Conservation (phyloP, 208 protist genomes). For the Leishmania tarentolae region DNA sequence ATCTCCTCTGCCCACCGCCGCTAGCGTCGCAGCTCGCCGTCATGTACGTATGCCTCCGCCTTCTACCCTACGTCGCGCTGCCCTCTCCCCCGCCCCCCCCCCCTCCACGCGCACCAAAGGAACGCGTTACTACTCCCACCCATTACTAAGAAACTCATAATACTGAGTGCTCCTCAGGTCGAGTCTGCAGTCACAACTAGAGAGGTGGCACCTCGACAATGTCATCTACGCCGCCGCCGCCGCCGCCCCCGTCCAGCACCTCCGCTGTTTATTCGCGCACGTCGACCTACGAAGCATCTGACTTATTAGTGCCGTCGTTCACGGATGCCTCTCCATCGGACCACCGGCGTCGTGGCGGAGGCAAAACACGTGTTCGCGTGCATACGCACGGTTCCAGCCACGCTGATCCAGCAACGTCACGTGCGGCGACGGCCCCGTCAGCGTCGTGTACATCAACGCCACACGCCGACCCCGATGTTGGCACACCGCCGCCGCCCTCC, state of each 20-base stretch:
- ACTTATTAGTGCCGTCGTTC: neutral
- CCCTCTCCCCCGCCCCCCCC: neutral
- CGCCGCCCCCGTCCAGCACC: constrained; percentile 8
- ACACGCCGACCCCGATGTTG: neutral
- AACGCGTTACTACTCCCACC: neutral
- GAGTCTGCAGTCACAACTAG: neutral
- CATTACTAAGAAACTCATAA: neutral
- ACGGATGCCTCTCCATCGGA: neutral
- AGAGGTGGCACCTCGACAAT: neutral
- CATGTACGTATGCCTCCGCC: too few relatives aligned
- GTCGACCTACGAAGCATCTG: neutral
- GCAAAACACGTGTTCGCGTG: neutral
- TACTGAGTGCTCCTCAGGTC: neutral
- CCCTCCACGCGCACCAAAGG: neutral
- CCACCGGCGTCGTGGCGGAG: neutral
- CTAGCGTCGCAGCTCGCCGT: neutral
- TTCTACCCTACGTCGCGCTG: neutral
- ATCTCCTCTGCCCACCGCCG: neutral
- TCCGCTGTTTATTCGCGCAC: neutral
- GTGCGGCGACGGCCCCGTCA: neutral
- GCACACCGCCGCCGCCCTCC: neutral
- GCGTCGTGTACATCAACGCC: neutral
- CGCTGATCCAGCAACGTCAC: neutral
- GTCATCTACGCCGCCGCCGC: constrained; percentile 18
- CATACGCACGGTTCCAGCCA: neutral